Conservation (phyloP, 2,329 filamentous ascomycete species). For the Coniochaeta sp. region DNA sequence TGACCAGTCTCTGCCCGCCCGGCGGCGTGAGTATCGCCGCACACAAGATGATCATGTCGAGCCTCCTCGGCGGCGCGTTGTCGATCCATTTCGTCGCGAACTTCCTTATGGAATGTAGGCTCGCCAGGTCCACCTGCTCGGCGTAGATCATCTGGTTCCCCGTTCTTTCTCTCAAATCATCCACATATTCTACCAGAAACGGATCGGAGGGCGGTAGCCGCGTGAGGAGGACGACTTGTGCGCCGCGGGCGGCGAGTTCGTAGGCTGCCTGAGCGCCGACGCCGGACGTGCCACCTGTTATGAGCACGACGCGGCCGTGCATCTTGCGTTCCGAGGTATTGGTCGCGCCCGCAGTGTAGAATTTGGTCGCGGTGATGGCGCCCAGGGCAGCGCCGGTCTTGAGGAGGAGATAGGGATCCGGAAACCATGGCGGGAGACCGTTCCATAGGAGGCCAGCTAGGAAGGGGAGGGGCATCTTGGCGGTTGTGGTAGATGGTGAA, state of each 20-base stretch:
- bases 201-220: conserved; percentile 73
- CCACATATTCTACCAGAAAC: conserved; percentile 87
- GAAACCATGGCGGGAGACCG: conserved; percentile 42
- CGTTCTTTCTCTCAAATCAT: conserved; percentile 71
- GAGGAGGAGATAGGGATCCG: conserved; percentile 32
- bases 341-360: conserved; percentile 66
- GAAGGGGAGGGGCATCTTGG: conserved; percentile 45
- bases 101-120: conserved; percentile 79
- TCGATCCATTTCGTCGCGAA: conserved; percentile 99
- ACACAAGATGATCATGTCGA: conserved; percentile 89
- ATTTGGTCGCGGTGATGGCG: conserved; percentile 49
- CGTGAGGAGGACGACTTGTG: conserved; percentile 85
- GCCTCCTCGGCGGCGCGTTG: conserved; percentile 77
- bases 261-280: conserved; percentile 73
- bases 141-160: conserved; percentile 87
- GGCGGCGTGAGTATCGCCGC: conserved; percentile 69
- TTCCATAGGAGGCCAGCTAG: conserved; percentile 36
- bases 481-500: conserved; percentile 4
- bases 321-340: conserved; percentile 75
- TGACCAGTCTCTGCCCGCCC: conserved; percentile 51
- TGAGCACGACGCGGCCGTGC: conserved; percentile 88
- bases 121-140: conserved; percentile 85
- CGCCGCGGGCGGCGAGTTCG: conserved; percentile 71
- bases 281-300: conserved; percentile 91
- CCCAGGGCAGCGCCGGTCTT: conserved; percentile 28